These are phyloP conservation scores for Gloeopeniophorella convolvens DNA, from an alignment of 768 basidiomycete genomes.

Conservation along the genomic window DNA sequence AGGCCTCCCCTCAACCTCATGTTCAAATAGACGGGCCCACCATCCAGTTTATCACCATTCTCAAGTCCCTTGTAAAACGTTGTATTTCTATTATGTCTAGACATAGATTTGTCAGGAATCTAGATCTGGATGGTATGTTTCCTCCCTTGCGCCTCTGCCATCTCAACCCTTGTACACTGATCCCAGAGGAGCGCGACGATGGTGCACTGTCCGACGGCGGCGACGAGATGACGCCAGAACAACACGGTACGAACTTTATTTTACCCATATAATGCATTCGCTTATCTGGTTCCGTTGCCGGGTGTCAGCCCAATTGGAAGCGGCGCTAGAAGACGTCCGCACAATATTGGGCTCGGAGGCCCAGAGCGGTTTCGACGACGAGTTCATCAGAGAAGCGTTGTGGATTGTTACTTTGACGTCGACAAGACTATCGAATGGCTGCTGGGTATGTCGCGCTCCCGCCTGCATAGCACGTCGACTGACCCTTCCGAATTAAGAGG, in stretches of 20 bases:
- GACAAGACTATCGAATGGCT: constrained; percentile 71
- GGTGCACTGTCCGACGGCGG: constrained; percentile 69
- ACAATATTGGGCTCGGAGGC: constrained; percentile 59
- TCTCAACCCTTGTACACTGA: constrained; percentile 3
- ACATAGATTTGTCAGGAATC: constrained; percentile 82
- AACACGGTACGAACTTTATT: constrained; percentile 62
- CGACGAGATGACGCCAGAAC: constrained; percentile 77
- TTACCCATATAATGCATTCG: not conserved
- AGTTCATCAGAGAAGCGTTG: constrained; percentile 67
- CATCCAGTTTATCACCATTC: constrained; percentile 17
- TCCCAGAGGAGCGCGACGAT: constrained; percentile 81
- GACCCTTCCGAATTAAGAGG: constrained; percentile 44
- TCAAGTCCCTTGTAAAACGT: constrained; percentile 19
- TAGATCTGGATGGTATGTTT: constrained; percentile 63
- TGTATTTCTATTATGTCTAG: constrained; percentile 62
- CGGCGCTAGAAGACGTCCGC: constrained; percentile 63
- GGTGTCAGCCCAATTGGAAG: constrained; percentile 54
- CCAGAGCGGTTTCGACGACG: constrained; percentile 63
- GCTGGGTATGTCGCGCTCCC: constrained; percentile 46
- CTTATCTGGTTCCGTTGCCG: constrained; percentile 3
- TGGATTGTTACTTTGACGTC: constrained; percentile 86
- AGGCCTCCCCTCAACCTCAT: constrained; percentile 15
- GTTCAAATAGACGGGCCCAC: constrained; percentile 3
- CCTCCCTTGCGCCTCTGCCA: not conserved
- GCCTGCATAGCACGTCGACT: not conserved